Evolutionary conservation across 352 stramenopile species (phyloP).

Genomic region (Phytopythium cucurbitacearum): DNA sequence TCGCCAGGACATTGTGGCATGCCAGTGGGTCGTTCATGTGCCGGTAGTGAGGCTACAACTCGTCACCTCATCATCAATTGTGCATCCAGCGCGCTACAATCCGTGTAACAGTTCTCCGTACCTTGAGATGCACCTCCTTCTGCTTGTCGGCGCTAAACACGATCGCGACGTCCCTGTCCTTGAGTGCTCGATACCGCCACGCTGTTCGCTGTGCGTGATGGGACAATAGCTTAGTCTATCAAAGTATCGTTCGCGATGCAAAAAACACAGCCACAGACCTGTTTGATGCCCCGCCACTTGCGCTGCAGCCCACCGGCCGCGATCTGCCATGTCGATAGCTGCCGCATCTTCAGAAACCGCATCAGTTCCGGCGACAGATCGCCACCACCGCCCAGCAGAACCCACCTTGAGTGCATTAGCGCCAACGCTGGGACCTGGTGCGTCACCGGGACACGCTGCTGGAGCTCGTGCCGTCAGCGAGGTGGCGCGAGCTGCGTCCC

Average conservation of each 20-base stretch:
- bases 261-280: conserved; percentile 12
- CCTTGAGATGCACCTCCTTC: conserved; percentile 66
- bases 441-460: too few species aligned
- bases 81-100: not conserved
- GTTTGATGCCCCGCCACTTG: conserved; percentile 82
- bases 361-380: too few species aligned
- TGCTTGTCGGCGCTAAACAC: conserved; percentile 71
- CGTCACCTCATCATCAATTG: not conserved
- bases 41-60: conserved; percentile 33
- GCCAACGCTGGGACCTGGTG: too few species aligned
- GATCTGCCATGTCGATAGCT: conserved; percentile 70
- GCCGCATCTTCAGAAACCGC: conserved; percentile 9
- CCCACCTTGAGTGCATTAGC: too few species aligned
- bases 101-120: not conserved
- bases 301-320: conserved; percentile 69
- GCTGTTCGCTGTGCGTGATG: conserved; percentile 38
- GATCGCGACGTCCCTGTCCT: conserved; percentile 64
- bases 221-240: not conserved
- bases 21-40: conserved; percentile 55
- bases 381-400: not conserved
- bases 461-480: too few species aligned
- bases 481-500: too few species aligned
- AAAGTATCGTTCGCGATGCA: not conserved
- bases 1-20: conserved; percentile 71
- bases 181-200: conserved; percentile 80